A percentile compares a stretch with the other conserved stretches of the same genome.
Conservation (phyloP, 1,284 basidiomycete genomes). For the Microbotryomycetes sp. region DNA sequence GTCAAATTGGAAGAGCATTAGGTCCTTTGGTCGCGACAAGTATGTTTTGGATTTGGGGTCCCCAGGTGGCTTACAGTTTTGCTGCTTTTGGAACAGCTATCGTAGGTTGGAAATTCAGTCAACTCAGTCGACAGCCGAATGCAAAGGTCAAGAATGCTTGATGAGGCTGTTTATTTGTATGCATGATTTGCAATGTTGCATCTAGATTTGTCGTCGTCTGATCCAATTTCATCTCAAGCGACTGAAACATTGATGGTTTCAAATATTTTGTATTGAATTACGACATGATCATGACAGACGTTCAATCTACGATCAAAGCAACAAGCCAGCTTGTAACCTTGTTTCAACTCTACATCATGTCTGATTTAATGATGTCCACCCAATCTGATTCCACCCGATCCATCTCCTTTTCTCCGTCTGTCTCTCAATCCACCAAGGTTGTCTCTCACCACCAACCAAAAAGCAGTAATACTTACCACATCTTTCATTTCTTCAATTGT, state of each 20-base stretch:
- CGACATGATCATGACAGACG: too few relatives aligned
- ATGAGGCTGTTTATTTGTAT: too few relatives aligned
- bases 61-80: constrained; percentile 63
- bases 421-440: constrained; percentile 78
- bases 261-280: too few relatives aligned
- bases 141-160: background rate
- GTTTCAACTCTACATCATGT: too few relatives aligned
- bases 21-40: constrained; percentile 72
- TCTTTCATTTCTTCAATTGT: constrained; percentile 93
- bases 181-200: too few relatives aligned
- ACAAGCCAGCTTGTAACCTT: too few relatives aligned
- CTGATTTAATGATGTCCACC: background rate
- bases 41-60: constrained; percentile 48
- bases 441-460: constrained; percentile 90
- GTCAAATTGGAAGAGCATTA: constrained; percentile 80
- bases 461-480: constrained; percentile 73
- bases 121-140: background rate
- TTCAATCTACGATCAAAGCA: too few relatives aligned
- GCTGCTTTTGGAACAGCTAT: constrained; percentile 50
- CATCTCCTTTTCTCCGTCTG: constrained; percentile 54
- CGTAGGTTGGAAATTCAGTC: background rate
- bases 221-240: too few relatives aligned
- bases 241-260: too few relatives aligned
- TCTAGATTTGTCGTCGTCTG: background rate
- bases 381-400: background rate